Evolutionary conservation across 2,329 filamentous ascomycete genomes (phyloP).

Genomic region (Xenosphaeropsis pyriputrescens): DNA sequence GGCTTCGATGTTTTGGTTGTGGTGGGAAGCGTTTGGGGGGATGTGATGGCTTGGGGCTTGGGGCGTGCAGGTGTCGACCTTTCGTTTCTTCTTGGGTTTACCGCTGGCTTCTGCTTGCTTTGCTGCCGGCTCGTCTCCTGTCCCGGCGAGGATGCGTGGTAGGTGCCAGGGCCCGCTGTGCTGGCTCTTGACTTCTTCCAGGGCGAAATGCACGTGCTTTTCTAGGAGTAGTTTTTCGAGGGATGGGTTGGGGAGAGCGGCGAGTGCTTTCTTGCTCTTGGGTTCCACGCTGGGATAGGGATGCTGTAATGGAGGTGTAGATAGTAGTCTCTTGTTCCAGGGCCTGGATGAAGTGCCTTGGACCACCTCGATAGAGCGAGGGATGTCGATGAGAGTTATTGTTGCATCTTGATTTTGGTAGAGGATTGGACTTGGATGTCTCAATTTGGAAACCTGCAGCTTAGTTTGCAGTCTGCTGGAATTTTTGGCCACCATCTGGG

Average conservation of each 20-base stretch:
- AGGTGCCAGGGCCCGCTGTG: constrained; percentile 19
- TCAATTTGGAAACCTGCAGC: too few species aligned
- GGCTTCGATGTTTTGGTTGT: not conserved
- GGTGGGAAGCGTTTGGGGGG: too few species aligned
- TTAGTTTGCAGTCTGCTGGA: too few species aligned
- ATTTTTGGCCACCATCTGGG: too few species aligned
- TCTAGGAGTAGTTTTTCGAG: constrained; percentile 14
- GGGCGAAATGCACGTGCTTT: constrained; percentile 12
- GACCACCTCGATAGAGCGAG: constrained; percentile 50
- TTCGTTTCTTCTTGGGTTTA: not conserved
- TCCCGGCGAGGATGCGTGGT: constrained; percentile 7
- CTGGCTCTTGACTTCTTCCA: constrained; percentile 8
- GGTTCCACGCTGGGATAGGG: constrained; percentile 39
- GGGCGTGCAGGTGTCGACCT: not conserved
- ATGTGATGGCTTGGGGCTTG: too few species aligned
- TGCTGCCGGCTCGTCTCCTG: not conserved
- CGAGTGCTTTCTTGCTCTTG: constrained; percentile 23
- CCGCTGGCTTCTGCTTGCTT: not conserved
- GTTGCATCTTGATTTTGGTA: constrained; percentile 34
- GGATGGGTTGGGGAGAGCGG: constrained; percentile 3
- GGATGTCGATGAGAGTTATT: constrained; percentile 52
- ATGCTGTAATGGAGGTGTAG: constrained; percentile 21
- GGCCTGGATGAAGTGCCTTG: constrained; percentile 27
- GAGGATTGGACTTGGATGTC: constrained; percentile 23
- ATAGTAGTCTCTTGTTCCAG: constrained; percentile 15